Evolutionary conservation across 495 filamentous ascomycete genomes (phyloP).

Genomic region (Daldinia concentrica): DNA sequence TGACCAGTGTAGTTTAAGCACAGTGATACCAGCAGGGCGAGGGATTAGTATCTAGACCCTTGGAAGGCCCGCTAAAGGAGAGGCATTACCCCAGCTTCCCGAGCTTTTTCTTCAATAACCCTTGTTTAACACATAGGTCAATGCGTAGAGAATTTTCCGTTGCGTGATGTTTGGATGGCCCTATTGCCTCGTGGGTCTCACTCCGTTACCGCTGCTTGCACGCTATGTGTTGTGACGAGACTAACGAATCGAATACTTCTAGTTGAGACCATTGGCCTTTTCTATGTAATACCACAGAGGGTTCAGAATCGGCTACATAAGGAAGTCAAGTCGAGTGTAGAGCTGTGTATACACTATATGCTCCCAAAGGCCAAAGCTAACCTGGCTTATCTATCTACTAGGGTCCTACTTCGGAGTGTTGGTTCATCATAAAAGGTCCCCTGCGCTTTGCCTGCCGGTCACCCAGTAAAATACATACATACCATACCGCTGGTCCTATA

Average conservation of each 20-base stretch:
- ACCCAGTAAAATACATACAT: constrained; percentile 18
- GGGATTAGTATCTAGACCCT: constrained; percentile 33
- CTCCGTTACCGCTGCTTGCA: constrained; percentile 24
- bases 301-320: background rate
- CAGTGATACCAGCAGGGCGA: constrained; percentile 14
- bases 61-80: constrained; percentile 34
- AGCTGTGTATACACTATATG: background rate
- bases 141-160: constrained; percentile 38
- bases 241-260: background rate
- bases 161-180: constrained; percentile 4
- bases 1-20: too few species aligned
- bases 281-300: background rate
- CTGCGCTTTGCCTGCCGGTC: constrained; percentile 15
- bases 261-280: background rate
- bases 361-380: background rate
- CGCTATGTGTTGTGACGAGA: constrained; percentile 1
- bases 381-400: background rate
- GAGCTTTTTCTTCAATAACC: constrained; percentile 23
- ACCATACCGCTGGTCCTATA: constrained; percentile 23
- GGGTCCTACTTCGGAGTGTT: constrained; percentile 7
- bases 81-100: constrained; percentile 20
- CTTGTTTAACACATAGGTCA: constrained; percentile 30
- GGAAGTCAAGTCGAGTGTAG: background rate
- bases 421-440: constrained; percentile 16
- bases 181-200: constrained; percentile 7